These are phyloP conservation scores for Penicillium sp. DNA, from an alignment of 2,329 filamentous ascomycete genomes.

Conservation along the genomic window DNA sequence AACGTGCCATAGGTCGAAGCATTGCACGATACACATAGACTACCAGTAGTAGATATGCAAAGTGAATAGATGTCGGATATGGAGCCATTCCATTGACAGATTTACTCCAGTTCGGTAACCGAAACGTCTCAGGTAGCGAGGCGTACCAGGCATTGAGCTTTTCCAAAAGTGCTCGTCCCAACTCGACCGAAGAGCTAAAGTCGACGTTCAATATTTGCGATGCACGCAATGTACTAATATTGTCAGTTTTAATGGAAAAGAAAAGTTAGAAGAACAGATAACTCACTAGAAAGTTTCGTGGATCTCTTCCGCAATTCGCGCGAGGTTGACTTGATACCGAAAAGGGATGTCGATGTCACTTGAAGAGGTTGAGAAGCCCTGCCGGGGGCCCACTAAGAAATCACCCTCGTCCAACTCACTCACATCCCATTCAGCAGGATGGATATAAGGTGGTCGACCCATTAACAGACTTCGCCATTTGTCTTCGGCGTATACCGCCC, in stretches of 20 bases:
- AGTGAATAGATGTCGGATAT: conserved; percentile 28
- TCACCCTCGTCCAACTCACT: conserved; percentile 27
- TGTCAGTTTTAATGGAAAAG: no score
- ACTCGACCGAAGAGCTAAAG: conserved; percentile 27
- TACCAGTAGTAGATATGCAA: conserved; percentile 35
- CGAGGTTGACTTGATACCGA: conserved; percentile 24
- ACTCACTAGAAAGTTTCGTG: conserved; percentile 31
- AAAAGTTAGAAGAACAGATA: neutral
- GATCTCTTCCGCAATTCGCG: conserved; percentile 29
- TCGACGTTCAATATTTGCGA: conserved; percentile 28
- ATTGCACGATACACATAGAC: conserved; percentile 34
- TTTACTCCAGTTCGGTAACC: conserved; percentile 26
- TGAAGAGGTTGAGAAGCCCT: conserved; percentile 13
- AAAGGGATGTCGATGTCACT: conserved; percentile 26
- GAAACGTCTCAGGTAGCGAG: conserved; percentile 27
- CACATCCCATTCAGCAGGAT: conserved; percentile 33
- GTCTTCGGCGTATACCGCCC: conserved; percentile 39
- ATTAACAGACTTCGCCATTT: conserved; percentile 36
- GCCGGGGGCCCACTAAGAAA: conserved; percentile 21
- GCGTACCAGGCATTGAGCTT: conserved; percentile 30
- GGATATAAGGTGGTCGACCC: conserved; percentile 35
- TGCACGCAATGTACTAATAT: conserved; percentile 26
- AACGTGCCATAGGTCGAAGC: conserved; percentile 29
- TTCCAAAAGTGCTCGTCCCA: conserved; percentile 25
- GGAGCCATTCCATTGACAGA: conserved; percentile 21